These are phyloP conservation scores for Diaporthe capsici DNA, from an alignment of 2,329 filamentous ascomycete genomes.

Conservation along the genomic window DNA sequence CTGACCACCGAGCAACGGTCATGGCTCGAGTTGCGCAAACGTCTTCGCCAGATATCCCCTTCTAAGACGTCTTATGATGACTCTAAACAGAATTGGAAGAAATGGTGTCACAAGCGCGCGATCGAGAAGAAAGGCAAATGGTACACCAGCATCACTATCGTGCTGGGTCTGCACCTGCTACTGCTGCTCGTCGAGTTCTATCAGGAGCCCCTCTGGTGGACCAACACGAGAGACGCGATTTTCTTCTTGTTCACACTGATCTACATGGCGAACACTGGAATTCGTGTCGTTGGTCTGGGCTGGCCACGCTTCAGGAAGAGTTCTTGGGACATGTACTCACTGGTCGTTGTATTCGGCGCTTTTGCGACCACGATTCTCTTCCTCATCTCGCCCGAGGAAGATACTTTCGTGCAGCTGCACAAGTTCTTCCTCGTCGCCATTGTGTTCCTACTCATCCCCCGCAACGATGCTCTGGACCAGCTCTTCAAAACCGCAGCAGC, in stretches of 20 bases:
- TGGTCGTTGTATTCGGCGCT: slow-evolving; percentile 83
- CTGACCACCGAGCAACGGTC: slow-evolving; percentile 95
- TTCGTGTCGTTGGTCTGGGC: slow-evolving; percentile 89
- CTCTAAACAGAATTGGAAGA: slow-evolving; percentile 82
- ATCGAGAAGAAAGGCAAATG: slow-evolving; percentile 95
- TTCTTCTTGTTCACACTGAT: slow-evolving; percentile 87
- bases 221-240: slow-evolving; percentile 76
- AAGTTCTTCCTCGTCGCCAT: slow-evolving; percentile 95
- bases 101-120: slow-evolving; percentile 95
- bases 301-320: slow-evolving; percentile 94
- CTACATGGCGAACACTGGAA: slow-evolving; percentile 85
- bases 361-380: slow-evolving; percentile 86
- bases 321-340: slow-evolving; percentile 94
- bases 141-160: slow-evolving; percentile 84
- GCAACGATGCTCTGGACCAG: slow-evolving; percentile 97
- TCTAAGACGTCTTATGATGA: slow-evolving; percentile 91
- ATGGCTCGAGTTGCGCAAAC: slow-evolving; percentile 94
- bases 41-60: slow-evolving; percentile 91
- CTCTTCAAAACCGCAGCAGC: slow-evolving; percentile 98
- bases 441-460: slow-evolving; percentile 89
- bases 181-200: slow-evolving; percentile 90
- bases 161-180: slow-evolving; percentile 86
- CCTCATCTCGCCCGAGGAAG: slow-evolving; percentile 71
- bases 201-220: slow-evolving; percentile 80
- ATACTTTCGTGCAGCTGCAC: slow-evolving; percentile 83